Evolutionary conservation across 257 asterid genomes (phyloP).

Genomic region (Nicotiana sylvestris): DNA sequence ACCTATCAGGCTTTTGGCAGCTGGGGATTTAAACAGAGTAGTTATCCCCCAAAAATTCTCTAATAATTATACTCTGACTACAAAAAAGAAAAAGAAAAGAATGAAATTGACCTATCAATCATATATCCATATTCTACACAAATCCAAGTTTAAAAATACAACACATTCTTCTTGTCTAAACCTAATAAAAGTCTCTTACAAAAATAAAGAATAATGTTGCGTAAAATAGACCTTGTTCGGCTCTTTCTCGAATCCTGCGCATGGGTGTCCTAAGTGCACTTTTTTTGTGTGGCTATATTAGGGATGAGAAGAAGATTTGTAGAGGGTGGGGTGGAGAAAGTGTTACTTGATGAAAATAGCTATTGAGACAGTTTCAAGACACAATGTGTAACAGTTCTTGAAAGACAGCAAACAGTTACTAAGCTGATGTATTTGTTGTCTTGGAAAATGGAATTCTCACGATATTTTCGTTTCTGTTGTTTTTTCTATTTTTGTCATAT

Average conservation of each 20-base stretch:
- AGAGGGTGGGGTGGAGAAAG: not conserved
- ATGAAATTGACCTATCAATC: not conserved
- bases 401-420: conserved; percentile 28
- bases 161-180: not conserved
- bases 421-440: conserved; percentile 13
- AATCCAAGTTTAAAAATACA: not conserved
- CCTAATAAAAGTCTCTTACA: too few relatives aligned
- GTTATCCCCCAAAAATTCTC: conserved; percentile 8
- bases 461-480: not conserved
- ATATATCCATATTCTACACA: not conserved
- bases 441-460: not conserved
- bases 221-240: too few relatives aligned
- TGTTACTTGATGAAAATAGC: not conserved
- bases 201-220: too few relatives aligned
- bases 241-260: too few relatives aligned
- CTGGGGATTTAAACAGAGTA: not conserved
- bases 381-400: conserved; percentile 26
- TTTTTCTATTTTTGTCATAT: too few relatives aligned
- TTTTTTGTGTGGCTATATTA: not conserved
- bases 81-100: not conserved
- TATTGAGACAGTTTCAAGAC: conserved; percentile 28
- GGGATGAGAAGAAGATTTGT: not conserved
- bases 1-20: not conserved
- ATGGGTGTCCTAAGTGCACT: too few relatives aligned
- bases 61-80: not conserved